Evolutionary conservation across 2,329 filamentous ascomycete genomes (phyloP).

Genomic region (Aspergillus sp.): DNA sequence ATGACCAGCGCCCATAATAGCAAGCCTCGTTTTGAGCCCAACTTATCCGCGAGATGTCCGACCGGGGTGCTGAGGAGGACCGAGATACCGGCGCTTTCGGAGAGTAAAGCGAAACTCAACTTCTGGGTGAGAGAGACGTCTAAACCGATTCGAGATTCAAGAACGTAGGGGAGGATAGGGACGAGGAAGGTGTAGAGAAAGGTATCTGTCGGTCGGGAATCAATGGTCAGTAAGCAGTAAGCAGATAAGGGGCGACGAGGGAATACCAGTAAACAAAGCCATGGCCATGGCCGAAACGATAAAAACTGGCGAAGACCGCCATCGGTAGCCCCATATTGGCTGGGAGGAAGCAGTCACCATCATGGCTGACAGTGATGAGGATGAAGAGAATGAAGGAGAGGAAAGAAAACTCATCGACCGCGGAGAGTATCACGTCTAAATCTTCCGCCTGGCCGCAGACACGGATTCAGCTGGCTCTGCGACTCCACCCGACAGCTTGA

Average conservation of each 20-base stretch:
- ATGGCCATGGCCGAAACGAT: conserved; percentile 19
- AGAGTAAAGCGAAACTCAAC: conserved; percentile 19
- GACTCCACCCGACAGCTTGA: no score
- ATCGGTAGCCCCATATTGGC: conserved; percentile 13
- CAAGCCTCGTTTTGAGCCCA: conserved; percentile 13
- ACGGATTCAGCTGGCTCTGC: no score
- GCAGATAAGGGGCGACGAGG: not conserved
- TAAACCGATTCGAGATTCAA: conserved; percentile 21
- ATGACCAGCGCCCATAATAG: conserved; percentile 15
- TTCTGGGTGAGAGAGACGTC: conserved; percentile 18
- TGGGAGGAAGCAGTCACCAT: no score
- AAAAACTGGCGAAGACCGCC: conserved; percentile 17
- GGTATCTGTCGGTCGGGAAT: conserved; percentile 12
- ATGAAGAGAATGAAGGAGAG: conserved; percentile 4
- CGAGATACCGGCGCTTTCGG: conserved; percentile 18
- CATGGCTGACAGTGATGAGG: not conserved
- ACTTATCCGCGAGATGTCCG: conserved; percentile 16
- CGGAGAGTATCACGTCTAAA: no score
- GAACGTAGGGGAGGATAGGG: conserved; percentile 24
- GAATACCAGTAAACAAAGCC: conserved; percentile 17
- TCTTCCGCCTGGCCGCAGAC: no score
- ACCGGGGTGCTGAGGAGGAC: conserved; percentile 18
- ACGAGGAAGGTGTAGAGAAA: conserved; percentile 28
- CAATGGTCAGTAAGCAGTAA: not conserved
- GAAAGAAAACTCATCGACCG: not conserved